phyloP scores from a whole-genome alignment of 805 yeast genomes.

The Wickerhamomyces hampshirensis region DNA sequence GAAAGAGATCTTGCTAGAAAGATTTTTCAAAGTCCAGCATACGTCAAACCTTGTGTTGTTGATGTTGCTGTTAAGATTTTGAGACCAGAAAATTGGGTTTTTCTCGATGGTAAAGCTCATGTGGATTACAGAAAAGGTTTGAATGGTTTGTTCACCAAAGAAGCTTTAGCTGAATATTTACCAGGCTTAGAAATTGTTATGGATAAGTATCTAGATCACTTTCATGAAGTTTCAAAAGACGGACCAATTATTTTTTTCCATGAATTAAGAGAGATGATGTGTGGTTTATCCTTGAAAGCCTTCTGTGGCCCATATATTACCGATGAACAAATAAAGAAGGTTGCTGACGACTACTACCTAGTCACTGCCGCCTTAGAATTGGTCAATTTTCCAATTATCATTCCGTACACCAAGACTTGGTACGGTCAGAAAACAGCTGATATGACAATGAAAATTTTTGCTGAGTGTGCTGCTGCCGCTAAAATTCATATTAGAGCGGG shows the following conservation, averaged over 20 bases:
- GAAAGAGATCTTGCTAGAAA: constrained; percentile 85
- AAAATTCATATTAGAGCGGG: constrained; percentile 74
- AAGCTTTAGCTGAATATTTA: constrained; percentile 77
- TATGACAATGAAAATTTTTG: constrained; percentile 89
- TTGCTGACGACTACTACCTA: constrained; percentile 88
- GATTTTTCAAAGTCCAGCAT: constrained; percentile 76
- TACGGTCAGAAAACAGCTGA: constrained; percentile 93
- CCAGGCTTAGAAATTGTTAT: constrained; percentile 82
- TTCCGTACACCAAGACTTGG: constrained; percentile 98
- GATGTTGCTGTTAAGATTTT: constrained; percentile 93
- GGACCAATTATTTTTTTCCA: constrained; percentile 80
- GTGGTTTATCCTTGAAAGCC: constrained; percentile 88
- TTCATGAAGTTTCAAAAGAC: constrained; percentile 51
- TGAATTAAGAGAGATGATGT: constrained; percentile 91
- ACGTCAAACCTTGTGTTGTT: constrained; percentile 95
- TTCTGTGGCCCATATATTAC: constrained; percentile 95
- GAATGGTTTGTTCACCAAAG: constrained; percentile 82
- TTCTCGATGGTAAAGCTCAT: constrained; percentile 93
- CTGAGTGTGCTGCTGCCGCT: constrained; percentile 81
- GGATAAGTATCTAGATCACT: constrained; percentile 73
- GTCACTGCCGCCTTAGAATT: constrained; percentile 96
- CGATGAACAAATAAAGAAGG: constrained; percentile 79
- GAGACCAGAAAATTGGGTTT: constrained; percentile 97
- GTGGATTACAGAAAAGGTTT: constrained; percentile 87
- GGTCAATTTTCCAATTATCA: constrained; percentile 94